Evolutionary conservation across 495 filamentous ascomycete genomes (phyloP).

Genomic region (Immersiella caudata): DNA sequence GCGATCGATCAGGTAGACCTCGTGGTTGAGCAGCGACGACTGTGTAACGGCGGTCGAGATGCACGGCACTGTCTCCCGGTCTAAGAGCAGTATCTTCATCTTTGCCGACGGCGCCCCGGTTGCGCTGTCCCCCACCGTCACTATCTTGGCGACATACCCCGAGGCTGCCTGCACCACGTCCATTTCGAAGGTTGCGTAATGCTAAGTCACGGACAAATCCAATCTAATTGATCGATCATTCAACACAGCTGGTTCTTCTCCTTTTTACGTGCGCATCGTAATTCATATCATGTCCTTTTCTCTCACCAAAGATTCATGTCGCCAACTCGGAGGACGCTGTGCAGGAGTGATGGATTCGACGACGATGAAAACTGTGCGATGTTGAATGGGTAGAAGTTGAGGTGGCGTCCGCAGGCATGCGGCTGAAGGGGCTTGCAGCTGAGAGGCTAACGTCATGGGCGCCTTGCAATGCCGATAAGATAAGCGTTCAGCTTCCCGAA

Average conservation of each 20-base stretch:
- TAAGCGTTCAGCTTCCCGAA: conserved; percentile 9
- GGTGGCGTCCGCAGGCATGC: background rate
- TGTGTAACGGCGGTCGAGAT: conserved; percentile 95
- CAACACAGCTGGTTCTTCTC: background rate
- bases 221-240: background rate
- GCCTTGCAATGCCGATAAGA: conserved; percentile 17
- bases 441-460: conserved; percentile 11
- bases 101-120: conserved; percentile 75
- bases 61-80: conserved; percentile 92
- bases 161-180: conserved; percentile 90
- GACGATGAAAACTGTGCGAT: background rate
- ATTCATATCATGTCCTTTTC: background rate
- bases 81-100: conserved; percentile 97
- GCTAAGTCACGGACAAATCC: background rate
- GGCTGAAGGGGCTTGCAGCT: no score
- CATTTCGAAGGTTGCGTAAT: conserved; percentile 57
- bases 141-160: conserved; percentile 97
- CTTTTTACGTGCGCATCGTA: background rate
- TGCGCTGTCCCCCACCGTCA: conserved; percentile 78
- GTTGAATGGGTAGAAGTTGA: conserved; percentile 1
- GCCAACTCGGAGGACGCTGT: background rate
- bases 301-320: background rate
- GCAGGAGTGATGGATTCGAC: background rate
- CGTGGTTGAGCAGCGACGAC: conserved; percentile 92
- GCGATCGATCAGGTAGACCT: conserved; percentile 96